Evolutionary conservation across 1,284 basidiomycete genomes (phyloP).

Genomic region (Leccinum subrobustum): DNA sequence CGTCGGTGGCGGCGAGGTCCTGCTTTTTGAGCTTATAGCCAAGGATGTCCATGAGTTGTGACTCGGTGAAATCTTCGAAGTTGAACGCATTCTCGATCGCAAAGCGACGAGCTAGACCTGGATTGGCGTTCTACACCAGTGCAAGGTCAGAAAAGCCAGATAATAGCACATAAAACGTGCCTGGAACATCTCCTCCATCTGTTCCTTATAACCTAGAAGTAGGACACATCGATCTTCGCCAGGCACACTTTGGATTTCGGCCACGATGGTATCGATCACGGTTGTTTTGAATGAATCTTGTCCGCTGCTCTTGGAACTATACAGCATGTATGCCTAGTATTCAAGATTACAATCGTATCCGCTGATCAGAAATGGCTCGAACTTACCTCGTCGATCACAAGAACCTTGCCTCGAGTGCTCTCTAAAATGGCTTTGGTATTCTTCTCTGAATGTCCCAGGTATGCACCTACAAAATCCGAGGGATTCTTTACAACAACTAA

Average conservation of each 20-base stretch:
- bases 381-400: conserved; percentile 64
- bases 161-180: conserved; percentile 28
- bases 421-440: conserved; percentile 62
- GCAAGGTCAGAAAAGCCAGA: neutral
- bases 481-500: conserved; percentile 64
- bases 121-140: conserved; percentile 56
- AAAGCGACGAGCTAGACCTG: conserved; percentile 58
- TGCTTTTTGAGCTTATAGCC: conserved; percentile 53
- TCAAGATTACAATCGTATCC: neutral
- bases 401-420: conserved; percentile 56
- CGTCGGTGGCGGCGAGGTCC: conserved; percentile 51
- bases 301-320: conserved; percentile 36
- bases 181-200: conserved; percentile 69
- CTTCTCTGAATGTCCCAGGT: conserved; percentile 57
- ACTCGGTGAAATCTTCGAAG: conserved; percentile 58
- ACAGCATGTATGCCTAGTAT: conserved; percentile 63
- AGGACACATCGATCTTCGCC: conserved; percentile 68
- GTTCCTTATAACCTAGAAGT: conserved; percentile 57
- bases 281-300: conserved; percentile 55
- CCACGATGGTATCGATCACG: conserved; percentile 70
- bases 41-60: conserved; percentile 49
- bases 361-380: neutral
- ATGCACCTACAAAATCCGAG: conserved; percentile 56
- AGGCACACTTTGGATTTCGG: conserved; percentile 62
- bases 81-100: conserved; percentile 61